Conservation (phyloP, 768 basidiomycete species). For the Asterophora lycoperdoides region DNA sequence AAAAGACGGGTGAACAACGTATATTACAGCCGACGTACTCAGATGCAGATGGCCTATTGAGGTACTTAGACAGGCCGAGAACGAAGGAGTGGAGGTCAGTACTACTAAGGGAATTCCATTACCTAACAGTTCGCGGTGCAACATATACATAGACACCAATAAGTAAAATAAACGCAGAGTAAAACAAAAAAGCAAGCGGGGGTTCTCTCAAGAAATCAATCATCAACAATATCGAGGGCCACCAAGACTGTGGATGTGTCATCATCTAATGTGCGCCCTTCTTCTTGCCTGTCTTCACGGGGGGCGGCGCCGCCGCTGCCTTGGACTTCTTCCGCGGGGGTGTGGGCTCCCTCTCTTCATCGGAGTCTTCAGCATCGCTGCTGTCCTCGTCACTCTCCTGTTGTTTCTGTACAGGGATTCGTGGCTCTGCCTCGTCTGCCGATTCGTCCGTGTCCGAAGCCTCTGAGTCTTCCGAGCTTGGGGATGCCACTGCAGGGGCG, state of each 20-base stretch:
- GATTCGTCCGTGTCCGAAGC: slow-evolving; percentile 33
- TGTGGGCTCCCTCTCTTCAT: slow-evolving; percentile 17
- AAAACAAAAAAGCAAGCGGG: neutral
- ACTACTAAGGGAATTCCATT: neutral
- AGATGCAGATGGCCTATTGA: neutral
- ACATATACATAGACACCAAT: slow-evolving; percentile 1
- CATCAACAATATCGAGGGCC: neutral
- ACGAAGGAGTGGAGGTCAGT: too few relatives aligned
- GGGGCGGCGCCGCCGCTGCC: slow-evolving; percentile 11
- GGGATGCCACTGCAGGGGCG: slow-evolving; percentile 24
- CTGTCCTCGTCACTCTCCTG: slow-evolving; percentile 21
- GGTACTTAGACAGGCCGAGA: neutral
- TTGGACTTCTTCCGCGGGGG: slow-evolving; percentile 29
- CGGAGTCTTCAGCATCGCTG: slow-evolving; percentile 22
- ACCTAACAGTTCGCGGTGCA: neutral
- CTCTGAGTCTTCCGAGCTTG: slow-evolving; percentile 27
- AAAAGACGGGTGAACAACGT: neutral
- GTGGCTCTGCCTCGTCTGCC: slow-evolving; percentile 30
- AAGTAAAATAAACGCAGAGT: slow-evolving; percentile 2
- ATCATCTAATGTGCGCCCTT: slow-evolving; percentile 12
- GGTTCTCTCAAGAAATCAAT: neutral
- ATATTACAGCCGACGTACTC: neutral
- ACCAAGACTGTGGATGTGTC: too few relatives aligned
- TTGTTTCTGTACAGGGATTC: slow-evolving; percentile 4
- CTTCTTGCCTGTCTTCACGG: slow-evolving; percentile 27